These are phyloP conservation scores for Calonectria pteridis DNA, from an alignment of 2,329 filamentous ascomycete genomes.

Conservation along the genomic window DNA sequence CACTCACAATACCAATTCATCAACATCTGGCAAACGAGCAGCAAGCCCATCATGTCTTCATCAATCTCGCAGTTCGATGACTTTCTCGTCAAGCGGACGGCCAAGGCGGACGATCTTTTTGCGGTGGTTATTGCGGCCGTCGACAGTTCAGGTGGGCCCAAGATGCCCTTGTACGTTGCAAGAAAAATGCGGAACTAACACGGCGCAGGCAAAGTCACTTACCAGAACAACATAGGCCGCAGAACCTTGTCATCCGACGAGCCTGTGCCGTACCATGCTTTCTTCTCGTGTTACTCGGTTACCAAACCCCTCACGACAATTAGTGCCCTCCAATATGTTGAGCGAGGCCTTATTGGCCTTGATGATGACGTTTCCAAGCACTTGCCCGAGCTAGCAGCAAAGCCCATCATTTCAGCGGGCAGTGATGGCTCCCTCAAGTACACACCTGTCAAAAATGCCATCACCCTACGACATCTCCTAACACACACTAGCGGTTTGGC, in stretches of 20 bases:
- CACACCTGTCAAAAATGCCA: background rate
- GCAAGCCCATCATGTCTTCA: background rate
- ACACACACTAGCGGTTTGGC: conserved; percentile 11
- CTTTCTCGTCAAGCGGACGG: background rate
- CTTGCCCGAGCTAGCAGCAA: conserved; percentile 1
- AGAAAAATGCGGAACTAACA: background rate
- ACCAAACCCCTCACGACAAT: conserved; percentile 7
- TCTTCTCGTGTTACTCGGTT: conserved; percentile 13
- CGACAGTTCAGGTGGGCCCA: background rate
- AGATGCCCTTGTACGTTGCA: no score
- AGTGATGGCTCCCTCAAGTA: background rate
- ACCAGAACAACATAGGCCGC: background rate
- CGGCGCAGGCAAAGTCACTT: background rate
- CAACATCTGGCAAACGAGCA: background rate
- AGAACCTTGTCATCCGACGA: background rate
- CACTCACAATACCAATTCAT: background rate
- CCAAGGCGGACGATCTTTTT: background rate
- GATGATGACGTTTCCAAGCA: conserved; percentile 3
- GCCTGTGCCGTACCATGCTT: background rate
- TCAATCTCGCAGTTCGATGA: background rate
- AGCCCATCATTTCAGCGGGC: conserved; percentile 9
- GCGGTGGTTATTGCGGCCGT: background rate
- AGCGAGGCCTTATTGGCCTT: background rate
- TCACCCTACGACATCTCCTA: conserved; percentile 9
- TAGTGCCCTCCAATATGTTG: conserved; percentile 12